Percentiles rank a stretch among this genome's conserved stretches.
phyloP scores from a whole-genome alignment of 805 yeast species.

The Candida nitratophila region DNA sequence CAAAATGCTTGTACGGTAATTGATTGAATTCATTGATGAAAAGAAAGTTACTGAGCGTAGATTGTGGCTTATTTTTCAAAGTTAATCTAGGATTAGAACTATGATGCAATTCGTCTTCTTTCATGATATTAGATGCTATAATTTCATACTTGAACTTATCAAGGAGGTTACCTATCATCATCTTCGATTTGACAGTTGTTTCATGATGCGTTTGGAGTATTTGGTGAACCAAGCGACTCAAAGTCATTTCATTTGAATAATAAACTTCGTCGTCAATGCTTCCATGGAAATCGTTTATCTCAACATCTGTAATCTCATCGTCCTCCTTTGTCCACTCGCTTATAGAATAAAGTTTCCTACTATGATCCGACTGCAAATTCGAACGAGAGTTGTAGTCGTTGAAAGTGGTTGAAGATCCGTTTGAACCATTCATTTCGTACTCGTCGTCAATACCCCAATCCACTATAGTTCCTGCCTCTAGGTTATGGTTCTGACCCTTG shows the following conservation, averaged over 20 bases:
- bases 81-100: not conserved
- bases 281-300: not conserved
- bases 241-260: not conserved
- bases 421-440: not conserved
- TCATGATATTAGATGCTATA: slow-evolving; percentile 16
- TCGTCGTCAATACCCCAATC: slow-evolving; percentile 20
- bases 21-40: slow-evolving; percentile 3
- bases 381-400: too few relatives aligned
- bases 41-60: not conserved
- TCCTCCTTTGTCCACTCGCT: not conserved
- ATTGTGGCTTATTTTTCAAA: not conserved
- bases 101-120: slow-evolving; percentile 3
- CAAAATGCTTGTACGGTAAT: slow-evolving; percentile 12
- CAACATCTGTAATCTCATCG: not conserved
- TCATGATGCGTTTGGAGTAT: not conserved
- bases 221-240: not conserved
- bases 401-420: not conserved
- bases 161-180: slow-evolving; percentile 5
- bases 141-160: slow-evolving; percentile 21
- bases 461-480: slow-evolving; percentile 2
- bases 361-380: not conserved
- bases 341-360: not conserved
- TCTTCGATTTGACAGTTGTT: not conserved
- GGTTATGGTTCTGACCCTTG: not conserved
- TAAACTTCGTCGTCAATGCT: not conserved